Evolutionary conservation across 2,329 filamentous ascomycete genomes (phyloP), one percentile per base, ranked within the genome.

Genomic region (Aureobasidium lini): DNA sequence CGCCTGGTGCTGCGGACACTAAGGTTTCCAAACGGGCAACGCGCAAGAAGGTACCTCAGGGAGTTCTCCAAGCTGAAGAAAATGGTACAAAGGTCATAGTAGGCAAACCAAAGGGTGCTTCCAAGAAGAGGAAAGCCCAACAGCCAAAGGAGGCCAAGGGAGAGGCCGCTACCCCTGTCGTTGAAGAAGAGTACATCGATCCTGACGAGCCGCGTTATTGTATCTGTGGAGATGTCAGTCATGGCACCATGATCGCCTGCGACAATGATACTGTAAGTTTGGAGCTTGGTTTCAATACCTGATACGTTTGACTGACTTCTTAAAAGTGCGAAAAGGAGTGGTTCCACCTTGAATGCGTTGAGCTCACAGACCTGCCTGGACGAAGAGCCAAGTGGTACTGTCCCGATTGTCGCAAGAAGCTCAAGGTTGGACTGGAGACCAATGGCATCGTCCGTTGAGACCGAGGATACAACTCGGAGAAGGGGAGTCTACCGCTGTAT

Each of bases 351-450:
- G 84, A 85, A 63, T 94, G 89, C 67, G 87, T 94, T 6, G 84
- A 81, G 5, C 76, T 94, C 36, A 77, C 79, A 6, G 81, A 85
- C 28, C 83, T 88, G 61, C 88, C 89, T 10, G 81, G 85, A 2
- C 79, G 87, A 16, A 87, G 87, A 34, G 86, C 86, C 2, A 91
- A 90, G 72, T 94, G 89, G 89, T 94, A 90, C 67, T 94, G 89
- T 71, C 88, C 88, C 1, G 84, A 90, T 52, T 94, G 89, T 68
- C 78, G 85, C 42, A 80, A 82, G 62, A 73, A 80, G 66, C 62
- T 72, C 61, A 70, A 69, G 63, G 29, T 68, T 29, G 70, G 70
- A 9, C 54, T 64, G 23, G 63, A 49, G 23, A 69, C 62, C 18
- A 70, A 70, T 64, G 69, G 68, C 34, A 62, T 70, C 42, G 68